These are phyloP conservation scores for Bryum argenteum DNA, from an alignment of 225 moss, liverwort and hornwort genomes.

Conservation along the genomic window DNA sequence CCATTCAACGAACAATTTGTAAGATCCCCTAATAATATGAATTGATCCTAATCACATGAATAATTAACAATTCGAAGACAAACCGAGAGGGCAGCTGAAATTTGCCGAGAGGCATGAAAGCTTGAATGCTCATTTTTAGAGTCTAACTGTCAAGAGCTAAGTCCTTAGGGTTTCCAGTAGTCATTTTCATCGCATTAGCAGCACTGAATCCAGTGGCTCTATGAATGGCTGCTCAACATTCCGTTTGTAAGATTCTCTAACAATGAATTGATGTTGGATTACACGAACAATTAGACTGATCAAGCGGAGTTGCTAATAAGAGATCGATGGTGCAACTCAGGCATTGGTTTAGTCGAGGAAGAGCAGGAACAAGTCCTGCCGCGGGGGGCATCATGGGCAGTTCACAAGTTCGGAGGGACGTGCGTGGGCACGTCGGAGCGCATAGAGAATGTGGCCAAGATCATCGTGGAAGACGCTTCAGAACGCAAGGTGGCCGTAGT, in stretches of 20 bases:
- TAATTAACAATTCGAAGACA: background rate
- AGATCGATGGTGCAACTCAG: constrained; percentile 35
- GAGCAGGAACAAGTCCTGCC: constrained; percentile 53
- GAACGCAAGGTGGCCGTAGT: constrained; percentile 82
- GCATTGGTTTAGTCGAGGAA: constrained; percentile 57
- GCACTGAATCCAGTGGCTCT: background rate
- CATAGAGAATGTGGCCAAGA: constrained; percentile 84
- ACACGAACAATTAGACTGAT: background rate
- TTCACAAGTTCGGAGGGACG: constrained; percentile 97
- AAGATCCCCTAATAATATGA: background rate
- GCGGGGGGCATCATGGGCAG: constrained; percentile 78
- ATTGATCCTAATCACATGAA: background rate
- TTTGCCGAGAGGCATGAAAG: too few relatives aligned
- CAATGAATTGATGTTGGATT: background rate
- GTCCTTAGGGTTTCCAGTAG: background rate
- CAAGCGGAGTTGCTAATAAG: background rate
- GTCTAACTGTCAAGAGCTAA: background rate
- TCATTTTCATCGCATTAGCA: background rate
- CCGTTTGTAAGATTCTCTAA: background rate
- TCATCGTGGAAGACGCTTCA: constrained; percentile 79
- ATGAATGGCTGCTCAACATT: background rate
- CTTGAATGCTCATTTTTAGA: background rate
- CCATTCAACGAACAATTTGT: background rate
- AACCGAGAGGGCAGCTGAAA: background rate
- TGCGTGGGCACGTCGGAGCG: constrained; percentile 83